Evolutionary conservation across 192 early-diverging fungal genomes (phyloP).

Genomic region (Phlyctochytrium bullatum): DNA sequence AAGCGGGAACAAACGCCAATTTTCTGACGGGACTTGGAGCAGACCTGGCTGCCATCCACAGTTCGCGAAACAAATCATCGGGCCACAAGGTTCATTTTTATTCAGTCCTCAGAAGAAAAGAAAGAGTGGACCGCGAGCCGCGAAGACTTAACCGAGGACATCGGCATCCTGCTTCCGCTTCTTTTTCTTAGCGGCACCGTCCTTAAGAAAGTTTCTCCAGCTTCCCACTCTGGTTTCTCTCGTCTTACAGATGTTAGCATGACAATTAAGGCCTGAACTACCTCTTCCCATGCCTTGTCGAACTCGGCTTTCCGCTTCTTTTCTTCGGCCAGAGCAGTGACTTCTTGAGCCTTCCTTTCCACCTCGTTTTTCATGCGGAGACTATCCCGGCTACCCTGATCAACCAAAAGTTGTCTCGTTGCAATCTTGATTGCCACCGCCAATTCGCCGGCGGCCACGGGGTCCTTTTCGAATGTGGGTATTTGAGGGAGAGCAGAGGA

Average conservation of each 20-base stretch:
- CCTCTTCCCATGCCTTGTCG: constrained; percentile 50
- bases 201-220: constrained; percentile 50
- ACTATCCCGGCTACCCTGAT: constrained; percentile 30
- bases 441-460: constrained; percentile 5
- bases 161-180: constrained; percentile 33
- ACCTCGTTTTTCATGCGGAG: constrained; percentile 47
- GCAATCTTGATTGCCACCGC: constrained; percentile 37
- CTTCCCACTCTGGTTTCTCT: constrained; percentile 44
- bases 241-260: constrained; percentile 23
- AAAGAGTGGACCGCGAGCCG: no score
- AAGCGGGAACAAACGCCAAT: no score
- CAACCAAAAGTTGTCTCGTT: constrained; percentile 29
- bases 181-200: constrained; percentile 42
- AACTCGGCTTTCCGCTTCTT: constrained; percentile 43
- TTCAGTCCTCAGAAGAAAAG: no score
- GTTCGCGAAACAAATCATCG: no score
- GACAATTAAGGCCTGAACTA: background rate
- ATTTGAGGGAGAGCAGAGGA: background rate
- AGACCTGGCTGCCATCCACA: no score
- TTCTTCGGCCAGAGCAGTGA: constrained; percentile 32
- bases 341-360: constrained; percentile 40
- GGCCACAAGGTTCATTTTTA: no score
- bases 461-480: background rate
- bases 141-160: constrained; percentile 27
- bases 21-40: no score